A percentile compares a stretch with the other conserved stretches of the same genome.
Evolutionary conservation across 2,329 filamentous ascomycete genomes (phyloP).

Genomic region (Phialemonium atrogriseum): DNA sequence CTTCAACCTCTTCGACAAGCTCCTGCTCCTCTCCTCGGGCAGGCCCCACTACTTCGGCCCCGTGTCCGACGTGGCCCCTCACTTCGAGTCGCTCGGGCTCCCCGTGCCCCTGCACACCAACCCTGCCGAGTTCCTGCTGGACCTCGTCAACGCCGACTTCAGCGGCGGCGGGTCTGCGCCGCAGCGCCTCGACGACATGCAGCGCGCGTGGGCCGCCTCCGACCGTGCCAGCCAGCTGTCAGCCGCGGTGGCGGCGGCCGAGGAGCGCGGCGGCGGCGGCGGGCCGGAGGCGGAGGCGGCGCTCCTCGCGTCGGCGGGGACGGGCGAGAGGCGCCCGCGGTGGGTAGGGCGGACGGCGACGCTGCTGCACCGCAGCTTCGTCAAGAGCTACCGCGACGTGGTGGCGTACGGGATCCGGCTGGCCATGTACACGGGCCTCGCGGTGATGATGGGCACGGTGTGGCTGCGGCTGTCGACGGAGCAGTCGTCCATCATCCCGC

Average conservation of each 20-base stretch:
- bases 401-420: constrained; percentile 77
- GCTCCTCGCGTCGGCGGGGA: no score
- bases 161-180: constrained; percentile 36
- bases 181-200: constrained; percentile 43
- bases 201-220: constrained; percentile 47
- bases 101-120: constrained; percentile 64
- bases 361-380: constrained; percentile 68
- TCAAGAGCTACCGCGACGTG: constrained; percentile 79
- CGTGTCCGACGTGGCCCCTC: constrained; percentile 45
- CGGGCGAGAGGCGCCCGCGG: constrained; percentile 34
- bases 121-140: constrained; percentile 72
- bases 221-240: constrained; percentile 12
- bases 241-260: constrained; percentile 14
- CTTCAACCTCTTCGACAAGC: constrained; percentile 72
- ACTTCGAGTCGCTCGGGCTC: constrained; percentile 55
- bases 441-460: constrained; percentile 82
- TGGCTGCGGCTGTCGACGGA: constrained; percentile 64
- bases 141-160: constrained; percentile 74
- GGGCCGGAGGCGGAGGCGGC: constrained; percentile 8
- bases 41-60: constrained; percentile 66
- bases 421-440: constrained; percentile 68
- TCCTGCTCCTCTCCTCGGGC: constrained; percentile 65
- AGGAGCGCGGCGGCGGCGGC: constrained; percentile 18
- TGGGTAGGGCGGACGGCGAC: constrained; percentile 46
- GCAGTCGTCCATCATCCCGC: constrained; percentile 69